These are phyloP conservation scores for Lasiodiplodia sp. DNA, from an alignment of 2,329 filamentous ascomycete species.

Conservation along the genomic window DNA sequence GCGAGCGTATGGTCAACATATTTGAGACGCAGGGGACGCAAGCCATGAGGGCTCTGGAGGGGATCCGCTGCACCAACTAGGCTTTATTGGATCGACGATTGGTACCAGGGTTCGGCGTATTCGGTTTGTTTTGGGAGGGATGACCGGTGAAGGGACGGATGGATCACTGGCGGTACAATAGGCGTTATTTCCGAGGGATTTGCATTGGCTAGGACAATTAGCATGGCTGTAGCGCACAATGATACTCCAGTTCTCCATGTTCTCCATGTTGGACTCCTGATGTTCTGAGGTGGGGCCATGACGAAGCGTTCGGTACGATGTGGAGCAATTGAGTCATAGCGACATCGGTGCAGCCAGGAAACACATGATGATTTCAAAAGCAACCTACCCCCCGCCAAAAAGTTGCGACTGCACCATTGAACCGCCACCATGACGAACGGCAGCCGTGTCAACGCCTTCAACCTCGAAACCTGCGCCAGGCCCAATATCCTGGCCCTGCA, in stretches of 20 bases:
- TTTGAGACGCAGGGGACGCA: constrained; percentile 85
- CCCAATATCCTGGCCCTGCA: constrained; percentile 61
- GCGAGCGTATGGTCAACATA: constrained; percentile 78
- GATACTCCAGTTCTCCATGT: constrained; percentile 20
- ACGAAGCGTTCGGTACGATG: constrained; percentile 9
- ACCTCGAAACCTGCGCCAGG: constrained; percentile 58
- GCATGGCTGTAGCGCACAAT: constrained; percentile 1
- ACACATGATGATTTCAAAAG: constrained; percentile 24
- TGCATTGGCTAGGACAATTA: background rate
- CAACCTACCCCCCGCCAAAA: constrained; percentile 21
- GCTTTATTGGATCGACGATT: constrained; percentile 14
- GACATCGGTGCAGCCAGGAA: constrained; percentile 27
- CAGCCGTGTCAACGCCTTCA: constrained; percentile 46
- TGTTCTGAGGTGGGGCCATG: constrained; percentile 22
- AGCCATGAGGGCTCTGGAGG: constrained; percentile 80
- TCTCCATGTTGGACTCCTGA: constrained; percentile 15
- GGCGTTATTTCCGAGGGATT: constrained; percentile 16
- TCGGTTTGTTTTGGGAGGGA: background rate
- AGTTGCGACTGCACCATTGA: constrained; percentile 1
- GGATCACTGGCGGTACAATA: background rate
- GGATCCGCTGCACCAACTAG: constrained; percentile 57
- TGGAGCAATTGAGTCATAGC: constrained; percentile 30
- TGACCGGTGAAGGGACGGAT: background rate
- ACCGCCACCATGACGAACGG: constrained; percentile 25
- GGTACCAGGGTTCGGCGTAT: constrained; percentile 5